Conservation (phyloP, 2,329 filamentous ascomycete genomes). For the Pyricularia sp. region DNA sequence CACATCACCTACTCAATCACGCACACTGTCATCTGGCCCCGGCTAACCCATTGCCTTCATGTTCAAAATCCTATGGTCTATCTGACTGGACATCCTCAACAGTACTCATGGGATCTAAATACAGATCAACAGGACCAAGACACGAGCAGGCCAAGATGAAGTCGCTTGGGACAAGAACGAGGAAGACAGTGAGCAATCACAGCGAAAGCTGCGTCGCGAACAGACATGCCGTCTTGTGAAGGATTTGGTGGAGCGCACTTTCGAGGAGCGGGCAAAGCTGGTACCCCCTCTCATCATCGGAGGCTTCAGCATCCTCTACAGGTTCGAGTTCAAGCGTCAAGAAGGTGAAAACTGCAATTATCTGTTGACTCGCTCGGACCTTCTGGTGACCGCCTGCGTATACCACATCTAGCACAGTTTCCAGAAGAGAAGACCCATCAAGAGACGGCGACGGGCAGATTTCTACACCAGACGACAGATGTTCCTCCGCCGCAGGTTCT, state of each 20-base stretch:
- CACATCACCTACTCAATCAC: not conserved
- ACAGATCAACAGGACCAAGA: not conserved
- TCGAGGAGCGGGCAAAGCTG: not conserved
- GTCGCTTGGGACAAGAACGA: not conserved
- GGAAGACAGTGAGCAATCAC: not conserved
- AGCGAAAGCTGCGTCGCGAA: not conserved
- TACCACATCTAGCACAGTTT: conserved; percentile 11
- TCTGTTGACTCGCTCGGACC: not conserved
- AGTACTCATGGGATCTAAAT: not conserved
- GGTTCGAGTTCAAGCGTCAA: not conserved
- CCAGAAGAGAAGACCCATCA: conserved; percentile 25
- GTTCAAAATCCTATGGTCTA: not conserved
- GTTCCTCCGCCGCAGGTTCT: conserved; percentile 24
- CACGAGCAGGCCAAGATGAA: not conserved
- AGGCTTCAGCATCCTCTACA: not conserved
- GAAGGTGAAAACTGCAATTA: not conserved
- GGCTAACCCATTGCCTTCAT: not conserved
- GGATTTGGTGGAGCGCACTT: not conserved
- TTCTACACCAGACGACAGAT: conserved; percentile 20
- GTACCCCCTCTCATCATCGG: not conserved
- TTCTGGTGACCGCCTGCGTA: not conserved
- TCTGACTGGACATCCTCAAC: no score
- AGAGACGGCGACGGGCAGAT: conserved; percentile 25
- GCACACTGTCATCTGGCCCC: not conserved
- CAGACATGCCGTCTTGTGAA: not conserved